A percentile compares a stretch with the other conserved stretches of the same genome.
Conservation (phyloP, 176 grass and related monocot species). For the Elaeis guineensis region DNA sequence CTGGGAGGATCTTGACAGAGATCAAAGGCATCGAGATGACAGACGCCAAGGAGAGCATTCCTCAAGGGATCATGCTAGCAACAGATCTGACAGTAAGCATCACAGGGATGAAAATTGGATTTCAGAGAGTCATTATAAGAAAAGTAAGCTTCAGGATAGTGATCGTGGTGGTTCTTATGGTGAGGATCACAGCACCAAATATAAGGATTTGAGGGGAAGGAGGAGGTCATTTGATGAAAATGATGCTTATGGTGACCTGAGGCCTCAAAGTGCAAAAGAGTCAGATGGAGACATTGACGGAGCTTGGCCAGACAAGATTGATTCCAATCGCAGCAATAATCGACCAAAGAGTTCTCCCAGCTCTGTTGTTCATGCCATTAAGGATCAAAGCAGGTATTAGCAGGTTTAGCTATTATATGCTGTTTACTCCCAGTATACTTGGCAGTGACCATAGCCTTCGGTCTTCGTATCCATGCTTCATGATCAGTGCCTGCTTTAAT, state of each 20-base stretch:
- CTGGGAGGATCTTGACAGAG: slow-evolving; percentile 21
- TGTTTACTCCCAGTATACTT: too few relatives aligned
- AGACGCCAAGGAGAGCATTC: slow-evolving; percentile 8
- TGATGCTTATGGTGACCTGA: slow-evolving; percentile 10
- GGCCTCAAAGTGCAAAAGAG: slow-evolving; percentile 23
- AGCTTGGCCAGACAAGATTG: slow-evolving; percentile 24
- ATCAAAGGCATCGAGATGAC: slow-evolving; percentile 24
- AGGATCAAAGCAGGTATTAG: slow-evolving; percentile 34
- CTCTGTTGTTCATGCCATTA: slow-evolving; percentile 18
- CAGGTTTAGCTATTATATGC: too few relatives aligned
- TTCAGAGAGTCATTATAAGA: slow-evolving; percentile 22
- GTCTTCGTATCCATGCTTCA: too few relatives aligned
- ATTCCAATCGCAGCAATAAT: slow-evolving; percentile 26
- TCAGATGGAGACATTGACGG: slow-evolving; percentile 14
- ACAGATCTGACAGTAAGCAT: slow-evolving; percentile 24
- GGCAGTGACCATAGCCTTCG: too few relatives aligned
- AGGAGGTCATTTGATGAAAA: slow-evolving; percentile 34
- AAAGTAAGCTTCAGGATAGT: slow-evolving; percentile 16
- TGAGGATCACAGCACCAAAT: slow-evolving; percentile 17
- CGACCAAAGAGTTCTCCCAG: slow-evolving; percentile 23
- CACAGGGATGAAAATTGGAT: slow-evolving; percentile 20
- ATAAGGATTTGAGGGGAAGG: slow-evolving; percentile 33
- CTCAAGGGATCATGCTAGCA: slow-evolving; percentile 18
- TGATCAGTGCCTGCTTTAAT: too few relatives aligned
- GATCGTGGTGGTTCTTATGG: slow-evolving; percentile 13